Conservation (phyloP, 768 basidiomycete genomes). For the Trametes cingulata region DNA sequence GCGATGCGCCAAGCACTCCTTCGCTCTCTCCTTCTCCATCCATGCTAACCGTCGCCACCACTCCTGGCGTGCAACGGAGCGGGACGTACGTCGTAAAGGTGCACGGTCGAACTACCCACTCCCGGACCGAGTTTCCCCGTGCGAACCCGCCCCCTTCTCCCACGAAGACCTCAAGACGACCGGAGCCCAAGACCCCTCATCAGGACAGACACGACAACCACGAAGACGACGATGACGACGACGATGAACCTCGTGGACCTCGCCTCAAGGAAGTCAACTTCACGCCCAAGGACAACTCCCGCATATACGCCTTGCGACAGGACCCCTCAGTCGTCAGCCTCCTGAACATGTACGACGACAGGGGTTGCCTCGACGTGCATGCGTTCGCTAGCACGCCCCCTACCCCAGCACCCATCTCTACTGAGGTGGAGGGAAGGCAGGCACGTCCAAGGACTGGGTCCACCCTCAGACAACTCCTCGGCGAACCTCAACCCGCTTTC, state of each 20-base stretch:
- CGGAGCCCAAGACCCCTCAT: slow-evolving; percentile 27
- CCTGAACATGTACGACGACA: slow-evolving; percentile 70
- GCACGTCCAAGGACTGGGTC: slow-evolving; percentile 67
- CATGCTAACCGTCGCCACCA: slow-evolving; percentile 27
- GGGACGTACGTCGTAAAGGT: slow-evolving; percentile 77
- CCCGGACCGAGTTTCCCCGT: slow-evolving; percentile 65
- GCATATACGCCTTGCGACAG: slow-evolving; percentile 60
- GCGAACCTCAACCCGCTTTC: slow-evolving; percentile 42
- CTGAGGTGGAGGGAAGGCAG: slow-evolving; percentile 41
- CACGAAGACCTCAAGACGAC: slow-evolving; percentile 24
- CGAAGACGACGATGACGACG: slow-evolving; percentile 23
- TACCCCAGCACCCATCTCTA: slow-evolving; percentile 28
- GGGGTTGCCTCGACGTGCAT: slow-evolving; percentile 59
- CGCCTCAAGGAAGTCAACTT: slow-evolving; percentile 37
- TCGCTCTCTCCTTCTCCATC: slow-evolving; percentile 20
- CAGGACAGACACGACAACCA: slow-evolving; percentile 18
- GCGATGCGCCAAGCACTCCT: slow-evolving; percentile 1
- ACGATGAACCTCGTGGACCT: slow-evolving; percentile 16
- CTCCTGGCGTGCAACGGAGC: slow-evolving; percentile 49
- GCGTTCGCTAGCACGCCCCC: slow-evolving; percentile 67
- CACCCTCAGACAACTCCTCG: slow-evolving; percentile 72
- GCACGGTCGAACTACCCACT: slow-evolving; percentile 58
- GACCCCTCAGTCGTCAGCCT: slow-evolving; percentile 81
- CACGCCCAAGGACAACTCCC: slow-evolving; percentile 49
- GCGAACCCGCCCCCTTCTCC: slow-evolving; percentile 45